Percentiles rank a stretch among this genome's conserved stretches.
Conservation (phyloP, 2,329 filamentous ascomycete genomes). For the Penicillium paneum region DNA sequence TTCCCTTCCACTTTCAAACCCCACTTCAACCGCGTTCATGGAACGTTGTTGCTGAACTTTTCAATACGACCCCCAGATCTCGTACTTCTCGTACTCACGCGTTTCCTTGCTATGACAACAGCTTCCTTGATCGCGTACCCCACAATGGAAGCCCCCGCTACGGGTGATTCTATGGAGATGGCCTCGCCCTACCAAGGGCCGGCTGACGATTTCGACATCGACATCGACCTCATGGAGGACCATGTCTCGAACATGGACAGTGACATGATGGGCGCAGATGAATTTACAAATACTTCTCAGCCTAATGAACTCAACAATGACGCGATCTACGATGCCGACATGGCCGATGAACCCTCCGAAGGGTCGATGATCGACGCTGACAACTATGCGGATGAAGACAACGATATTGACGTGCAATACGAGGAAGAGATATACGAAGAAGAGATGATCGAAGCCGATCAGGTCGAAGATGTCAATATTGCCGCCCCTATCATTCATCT, state of each 20-base stretch:
- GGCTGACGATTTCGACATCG: conserved; percentile 56
- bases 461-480: conserved; percentile 35
- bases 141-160: conserved; percentile 37
- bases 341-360: conserved; percentile 46
- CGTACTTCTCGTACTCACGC: conserved; percentile 13
- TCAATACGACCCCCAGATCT: background rate
- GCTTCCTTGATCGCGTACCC: conserved; percentile 29
- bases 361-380: conserved; percentile 39
- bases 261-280: conserved; percentile 42
- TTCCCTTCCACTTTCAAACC: background rate
- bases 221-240: conserved; percentile 57
- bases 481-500: conserved; percentile 24
- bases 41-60: conserved; percentile 16
- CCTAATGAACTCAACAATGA: conserved; percentile 32
- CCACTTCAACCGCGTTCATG: conserved; percentile 2
- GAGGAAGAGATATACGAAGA: conserved; percentile 35
- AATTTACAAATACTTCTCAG: conserved; percentile 33
- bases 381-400: conserved; percentile 25
- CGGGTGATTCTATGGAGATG: conserved; percentile 47
- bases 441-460: conserved; percentile 42
- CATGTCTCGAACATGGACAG: conserved; percentile 58
- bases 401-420: conserved; percentile 33
- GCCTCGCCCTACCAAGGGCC: conserved; percentile 40
- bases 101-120: conserved; percentile 34
- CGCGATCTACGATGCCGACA: conserved; percentile 44